Base-by-base conservation (phyloP, 257 asterid species). In the Gentiana straminea region DNA sequence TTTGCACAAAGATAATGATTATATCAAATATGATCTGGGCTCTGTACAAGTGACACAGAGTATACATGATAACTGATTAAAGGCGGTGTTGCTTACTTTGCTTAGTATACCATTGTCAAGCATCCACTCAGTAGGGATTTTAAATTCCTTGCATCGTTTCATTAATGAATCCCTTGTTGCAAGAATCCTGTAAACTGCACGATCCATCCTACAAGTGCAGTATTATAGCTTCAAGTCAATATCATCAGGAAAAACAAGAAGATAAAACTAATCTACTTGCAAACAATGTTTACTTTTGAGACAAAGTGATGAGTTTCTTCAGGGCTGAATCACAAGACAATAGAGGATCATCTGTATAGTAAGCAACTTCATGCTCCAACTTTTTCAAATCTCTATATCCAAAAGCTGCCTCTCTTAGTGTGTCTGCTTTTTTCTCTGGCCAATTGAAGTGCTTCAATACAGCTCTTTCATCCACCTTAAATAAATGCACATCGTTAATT, bases 381-480 rank as follows among this genome's bases (percentile, higher is more conserved):
- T 73, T 89, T 76, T 78, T 85, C 49, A 89, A 70, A 69, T 89
- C 97, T 75, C 82, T 74, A 58, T 81, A 89, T 52, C 91, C 89
- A 63, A 89, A 89, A 24, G 97, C 94, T 11, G 95, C 94, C 75
- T 89, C 97, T 51, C 97, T 70, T 61, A 89, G 63, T 13, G 92
- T 81, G 61, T 89, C 97, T 0, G 97, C 97, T 64, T 86, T 89
- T 75, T 78, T 89, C 76, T 89, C 95, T 49, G 97, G 97, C 97
- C 97, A 89, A 38, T 85, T 89, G 35, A 89, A 89, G 81, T 89
- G 97, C 80, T 86, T 89, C 68, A 89, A 68, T 57, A 89, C 97
- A 56, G 97, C 97, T 74, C 95, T 79, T 62, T 89, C 97, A 13
- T 89, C 97, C 73, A 85, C 97, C 97, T 89, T 60, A 4, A 60